Base-by-base conservation (phyloP, 2,329 filamentous ascomycete genomes). In the Hymenoscyphus albidus region DNA sequence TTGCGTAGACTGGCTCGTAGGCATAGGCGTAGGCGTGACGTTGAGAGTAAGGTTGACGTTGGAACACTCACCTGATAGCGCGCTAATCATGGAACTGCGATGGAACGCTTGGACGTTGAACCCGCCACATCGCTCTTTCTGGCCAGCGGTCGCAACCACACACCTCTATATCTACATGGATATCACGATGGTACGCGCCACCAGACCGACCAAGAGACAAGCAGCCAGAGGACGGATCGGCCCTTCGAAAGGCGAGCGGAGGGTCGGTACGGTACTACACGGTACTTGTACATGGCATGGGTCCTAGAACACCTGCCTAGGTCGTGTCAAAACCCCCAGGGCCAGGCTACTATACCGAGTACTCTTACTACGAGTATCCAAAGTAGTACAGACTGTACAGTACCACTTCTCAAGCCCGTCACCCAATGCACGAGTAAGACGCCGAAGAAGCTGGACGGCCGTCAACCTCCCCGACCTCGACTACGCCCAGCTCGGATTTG, bases 191-290 rank as follows among this genome's bases (percentile, higher is more conserved):
- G 18, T 18, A 51, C 22, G 44, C 44, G 44, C 44, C 44, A 51
- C 44, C 44, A 51, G 44, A 22, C 55, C 27, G 9, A n/a, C 27
- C 55, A 57, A 57, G 7, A n/a, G 44, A 35, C 35, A 6, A 35
- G 35, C 1, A 10, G 9, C 35, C 5, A 51, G 44, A 27, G 44
- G 27, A 44, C 61, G 61, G 61, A 58, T 62, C 61, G 61, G 61
- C n/a, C 61, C 61, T 62, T 62, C 48, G 42, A 38, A 40, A 31
- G 61, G 58, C 54, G 35, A 42, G 40, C 31, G 61, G 32, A 44
- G 44, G 16, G 44, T 12, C 44, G 6, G 6, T 51, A 51, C 44
- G 18, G 18, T 51, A 51, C 35, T 35, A 35, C 35, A 35, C 9
- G 35, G 35, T 35, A 35, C 35, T 35, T 35, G 35, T 35, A 27